phyloP scores from a whole-genome alignment of 108 stramenopile genomes.

The Tribonema minus region DNA sequence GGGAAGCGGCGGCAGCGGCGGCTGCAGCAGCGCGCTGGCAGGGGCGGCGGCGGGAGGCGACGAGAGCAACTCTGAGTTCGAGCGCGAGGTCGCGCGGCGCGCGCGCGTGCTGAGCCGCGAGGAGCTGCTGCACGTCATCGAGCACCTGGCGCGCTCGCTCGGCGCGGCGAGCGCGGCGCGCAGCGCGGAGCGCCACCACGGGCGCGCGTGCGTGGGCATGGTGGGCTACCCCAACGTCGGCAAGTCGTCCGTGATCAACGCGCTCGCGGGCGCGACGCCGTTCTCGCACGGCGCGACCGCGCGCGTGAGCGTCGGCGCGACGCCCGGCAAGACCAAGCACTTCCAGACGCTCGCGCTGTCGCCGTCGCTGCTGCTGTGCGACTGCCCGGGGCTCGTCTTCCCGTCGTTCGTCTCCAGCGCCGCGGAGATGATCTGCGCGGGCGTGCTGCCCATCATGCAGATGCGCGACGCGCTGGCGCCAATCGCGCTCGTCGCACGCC shows the following conservation, averaged over 20 bases:
- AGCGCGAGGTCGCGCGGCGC: neutral
- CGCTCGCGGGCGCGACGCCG: constrained; percentile 80
- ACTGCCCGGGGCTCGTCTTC: constrained; percentile 99
- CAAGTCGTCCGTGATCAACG: constrained; percentile 94
- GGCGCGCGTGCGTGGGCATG: constrained; percentile 71
- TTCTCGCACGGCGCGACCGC: constrained; percentile 70
- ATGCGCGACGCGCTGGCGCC: constrained; percentile 93
- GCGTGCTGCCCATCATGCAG: constrained; percentile 94
- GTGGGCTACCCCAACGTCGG: constrained; percentile 98
- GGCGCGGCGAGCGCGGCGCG: constrained; percentile 21
- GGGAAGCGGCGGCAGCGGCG: neutral
- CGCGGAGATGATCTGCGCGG: constrained; percentile 91
- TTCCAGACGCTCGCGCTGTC: constrained; percentile 92
- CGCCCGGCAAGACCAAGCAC: constrained; percentile 99
- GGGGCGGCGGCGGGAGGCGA: constrained; percentile 34
- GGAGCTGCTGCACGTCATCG: constrained; percentile 66
- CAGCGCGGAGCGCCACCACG: neutral
- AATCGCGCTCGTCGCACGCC: constrained; percentile 72
- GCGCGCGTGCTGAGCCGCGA: constrained; percentile 62
- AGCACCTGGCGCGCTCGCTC: constrained; percentile 64
- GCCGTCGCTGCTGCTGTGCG: constrained; percentile 83
- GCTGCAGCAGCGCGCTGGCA: neutral
- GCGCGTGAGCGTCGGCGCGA: constrained; percentile 90
- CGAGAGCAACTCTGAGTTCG: neutral
- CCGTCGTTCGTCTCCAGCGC: constrained; percentile 90